These are phyloP conservation scores for Punica granatum DNA, from an alignment of 345 rosid genomes.

Conservation along the genomic window DNA sequence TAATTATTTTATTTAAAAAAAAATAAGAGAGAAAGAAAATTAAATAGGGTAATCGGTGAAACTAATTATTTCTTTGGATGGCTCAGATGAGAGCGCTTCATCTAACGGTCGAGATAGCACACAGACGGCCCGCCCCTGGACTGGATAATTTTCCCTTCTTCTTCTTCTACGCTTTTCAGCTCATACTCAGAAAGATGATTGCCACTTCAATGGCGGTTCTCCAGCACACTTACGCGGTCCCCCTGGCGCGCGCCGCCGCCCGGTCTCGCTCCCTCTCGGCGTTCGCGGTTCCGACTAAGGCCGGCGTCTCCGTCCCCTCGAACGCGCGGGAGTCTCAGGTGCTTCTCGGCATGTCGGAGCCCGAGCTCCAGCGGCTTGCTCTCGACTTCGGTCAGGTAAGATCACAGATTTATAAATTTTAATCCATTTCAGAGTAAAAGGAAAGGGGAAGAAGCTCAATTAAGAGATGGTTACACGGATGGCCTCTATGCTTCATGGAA, in stretches of 20 bases:
- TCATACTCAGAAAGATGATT: slow-evolving; percentile 20
- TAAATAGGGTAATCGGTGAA: too few species aligned
- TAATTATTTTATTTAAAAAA: too few species aligned
- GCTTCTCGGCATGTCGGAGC: slow-evolving; percentile 89
- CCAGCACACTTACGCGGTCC: slow-evolving; percentile 46
- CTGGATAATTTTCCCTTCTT: too few species aligned
- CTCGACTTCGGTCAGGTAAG: slow-evolving; percentile 72
- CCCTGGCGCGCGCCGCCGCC: slow-evolving; percentile 41
- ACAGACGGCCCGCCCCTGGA: too few species aligned
- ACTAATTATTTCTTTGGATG: too few species aligned
- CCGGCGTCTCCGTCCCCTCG: slow-evolving; percentile 28
- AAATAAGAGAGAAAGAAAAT: too few species aligned
- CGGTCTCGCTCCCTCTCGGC: slow-evolving; percentile 30
- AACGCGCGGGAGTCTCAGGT: slow-evolving; percentile 50
- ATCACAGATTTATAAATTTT: neutral
- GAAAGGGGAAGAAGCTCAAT: neutral
- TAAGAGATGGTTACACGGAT: neutral
- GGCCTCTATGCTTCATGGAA: neutral
- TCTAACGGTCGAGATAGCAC: too few species aligned
- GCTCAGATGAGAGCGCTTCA: too few species aligned
- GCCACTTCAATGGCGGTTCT: slow-evolving; percentile 51
- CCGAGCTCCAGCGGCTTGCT: slow-evolving; percentile 81
- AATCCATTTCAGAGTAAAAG: neutral
- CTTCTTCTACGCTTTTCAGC: neutral
- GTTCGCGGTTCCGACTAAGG: slow-evolving; percentile 20